phyloP scores from a whole-genome alignment of 139 green algal species.

The Monoraphidium neglectum region DNA sequence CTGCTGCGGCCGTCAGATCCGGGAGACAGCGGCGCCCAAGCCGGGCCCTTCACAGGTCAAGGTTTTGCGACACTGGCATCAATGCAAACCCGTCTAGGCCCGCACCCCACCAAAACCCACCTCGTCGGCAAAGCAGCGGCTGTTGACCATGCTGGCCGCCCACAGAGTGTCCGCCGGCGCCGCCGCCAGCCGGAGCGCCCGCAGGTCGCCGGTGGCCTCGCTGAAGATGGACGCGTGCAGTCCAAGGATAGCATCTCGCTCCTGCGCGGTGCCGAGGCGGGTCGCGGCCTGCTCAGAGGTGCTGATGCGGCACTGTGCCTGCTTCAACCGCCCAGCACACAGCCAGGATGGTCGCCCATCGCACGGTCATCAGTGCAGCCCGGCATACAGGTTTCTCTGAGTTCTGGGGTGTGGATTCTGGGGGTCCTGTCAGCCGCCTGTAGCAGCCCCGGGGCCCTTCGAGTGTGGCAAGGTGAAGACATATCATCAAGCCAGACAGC shows the following conservation, averaged over 20 bases:
- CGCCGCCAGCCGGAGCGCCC: conserved; percentile 31
- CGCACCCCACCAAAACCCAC: too few relatives aligned
- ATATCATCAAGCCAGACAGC: too few relatives aligned
- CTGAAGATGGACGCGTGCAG: conserved; percentile 41
- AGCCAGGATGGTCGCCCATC: neutral
- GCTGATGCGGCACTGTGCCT: too few relatives aligned
- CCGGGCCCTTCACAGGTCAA: too few relatives aligned
- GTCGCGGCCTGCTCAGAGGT: too few relatives aligned
- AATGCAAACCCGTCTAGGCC: too few relatives aligned
- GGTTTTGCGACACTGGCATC: too few relatives aligned
- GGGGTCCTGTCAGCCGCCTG: neutral
- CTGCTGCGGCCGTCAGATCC: too few relatives aligned
- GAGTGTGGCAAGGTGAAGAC: too few relatives aligned
- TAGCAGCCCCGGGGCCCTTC: neutral
- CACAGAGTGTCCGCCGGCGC: conserved; percentile 37
- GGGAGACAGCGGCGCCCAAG: too few relatives aligned
- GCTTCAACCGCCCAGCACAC: neutral
- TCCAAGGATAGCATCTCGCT: conserved; percentile 30
- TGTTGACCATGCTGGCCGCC: conserved; percentile 58
- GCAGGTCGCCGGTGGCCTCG: conserved; percentile 36
- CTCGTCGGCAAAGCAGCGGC: conserved; percentile 52
- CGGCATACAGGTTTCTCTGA: neutral
- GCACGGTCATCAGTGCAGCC: neutral
- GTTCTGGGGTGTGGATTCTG: neutral
- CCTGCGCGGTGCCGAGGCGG: neutral